These are phyloP conservation scores for Sindora glabra DNA, from an alignment of 306 rosid genomes.

Conservation along the genomic window DNA sequence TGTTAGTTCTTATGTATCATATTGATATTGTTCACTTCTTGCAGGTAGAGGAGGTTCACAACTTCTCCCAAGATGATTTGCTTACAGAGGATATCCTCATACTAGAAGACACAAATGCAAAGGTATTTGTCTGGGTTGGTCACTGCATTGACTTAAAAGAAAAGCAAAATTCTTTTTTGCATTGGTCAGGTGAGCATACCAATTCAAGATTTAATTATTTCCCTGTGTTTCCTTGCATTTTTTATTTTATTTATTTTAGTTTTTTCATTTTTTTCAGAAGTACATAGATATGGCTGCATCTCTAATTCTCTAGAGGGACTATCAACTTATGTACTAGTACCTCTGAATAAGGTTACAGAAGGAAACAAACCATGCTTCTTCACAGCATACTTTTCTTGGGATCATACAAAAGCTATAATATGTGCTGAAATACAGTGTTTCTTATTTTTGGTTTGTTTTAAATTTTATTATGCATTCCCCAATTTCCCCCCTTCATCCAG, in stretches of 20 bases:
- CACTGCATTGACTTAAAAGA: slow-evolving; percentile 80
- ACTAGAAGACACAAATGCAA: slow-evolving; percentile 95
- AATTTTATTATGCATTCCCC: background rate
- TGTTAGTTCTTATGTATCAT: too few species aligned
- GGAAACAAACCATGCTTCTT: slow-evolving; percentile 97
- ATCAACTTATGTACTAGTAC: slow-evolving; percentile 66
- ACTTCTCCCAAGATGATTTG: slow-evolving; percentile 92
- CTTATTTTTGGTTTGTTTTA: slow-evolving; percentile 16
- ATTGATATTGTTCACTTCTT: too few species aligned
- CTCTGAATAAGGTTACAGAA: slow-evolving; percentile 85
- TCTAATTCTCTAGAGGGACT: slow-evolving; percentile 81
- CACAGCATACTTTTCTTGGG: slow-evolving; percentile 94
- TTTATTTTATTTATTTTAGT: background rate
- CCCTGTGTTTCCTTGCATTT: background rate
- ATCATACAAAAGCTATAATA: slow-evolving; percentile 70
- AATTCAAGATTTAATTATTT: too few species aligned
- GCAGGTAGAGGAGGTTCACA: slow-evolving; percentile 84
- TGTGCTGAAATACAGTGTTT: slow-evolving; percentile 13
- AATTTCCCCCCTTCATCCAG: background rate
- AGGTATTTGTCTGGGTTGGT: slow-evolving; percentile 96
- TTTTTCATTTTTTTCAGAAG: slow-evolving; percentile 46
- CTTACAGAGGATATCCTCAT: slow-evolving; percentile 87
- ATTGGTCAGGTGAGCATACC: slow-evolving; percentile 89
- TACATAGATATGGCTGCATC: slow-evolving; percentile 81
- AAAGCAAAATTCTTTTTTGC: slow-evolving; percentile 78